Base-by-base conservation (phyloP, 148 eudicot species). In the Fagopyrum homotropicum region DNA sequence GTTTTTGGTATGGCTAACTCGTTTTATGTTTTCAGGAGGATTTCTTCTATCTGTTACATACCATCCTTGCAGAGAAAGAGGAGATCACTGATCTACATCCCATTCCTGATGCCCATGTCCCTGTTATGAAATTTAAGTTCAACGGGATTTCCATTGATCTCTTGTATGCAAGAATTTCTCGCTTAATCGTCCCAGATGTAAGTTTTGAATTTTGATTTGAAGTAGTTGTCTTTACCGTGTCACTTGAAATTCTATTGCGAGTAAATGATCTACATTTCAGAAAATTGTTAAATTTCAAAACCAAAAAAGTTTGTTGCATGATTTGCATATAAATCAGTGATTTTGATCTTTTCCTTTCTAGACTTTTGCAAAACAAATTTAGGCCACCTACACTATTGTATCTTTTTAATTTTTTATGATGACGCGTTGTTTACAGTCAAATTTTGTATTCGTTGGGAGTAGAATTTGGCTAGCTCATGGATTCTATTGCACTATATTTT, bases 51-150 rank as follows among this genome's bases (percentile, higher is more conserved):
- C 70, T 82, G 56, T 84, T 92, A 60, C 86, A 87, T 73, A 70
- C 75, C 71, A 82, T 88, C 16, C 77, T 89, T 75, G 84, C 83
- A 55, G 87, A 85, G 76, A 78, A 87, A 80, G 93, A 87, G 55
- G 93, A 90, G 75, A 93, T 92, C 73, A 86, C 96, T 4, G 96
- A 92, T 83, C 81, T 90, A 22, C 98, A 90, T 75, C 91, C 98
- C 30, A 82, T 92, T 74, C 96, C 96, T 7, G 93, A 89, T 82
- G 98, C 98, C 46, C 93, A 90, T 84, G 96, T 92, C 17, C 98
- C 98, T 69, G 91, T 90, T 29, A 88, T 92, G 96, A 90, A 83
- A 82, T 89, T 92, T 75, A 92, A 92, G 79, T 86, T 92, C 66
- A 82, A 89, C 69, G 96, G 96, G 35, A 83, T 92, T 56, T 83